Conservation (phyloP, 2,329 filamentous ascomycete species). For the Leptographium galeiforme region DNA sequence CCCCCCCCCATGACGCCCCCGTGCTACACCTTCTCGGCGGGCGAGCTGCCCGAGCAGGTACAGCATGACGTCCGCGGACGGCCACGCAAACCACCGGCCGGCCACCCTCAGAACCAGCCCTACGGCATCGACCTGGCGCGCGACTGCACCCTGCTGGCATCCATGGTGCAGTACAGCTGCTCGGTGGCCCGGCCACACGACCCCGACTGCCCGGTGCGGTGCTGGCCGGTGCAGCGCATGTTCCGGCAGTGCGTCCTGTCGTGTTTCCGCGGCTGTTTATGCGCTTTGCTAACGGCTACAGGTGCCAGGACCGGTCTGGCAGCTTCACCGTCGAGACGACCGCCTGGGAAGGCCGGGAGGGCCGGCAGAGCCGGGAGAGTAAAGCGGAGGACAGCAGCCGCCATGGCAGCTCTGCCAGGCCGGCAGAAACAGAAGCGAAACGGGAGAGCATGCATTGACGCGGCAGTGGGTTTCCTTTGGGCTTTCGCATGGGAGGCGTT, state of each 20-base stretch:
- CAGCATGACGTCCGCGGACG: slow-evolving; percentile 35
- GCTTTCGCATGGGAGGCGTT: too few relatives aligned
- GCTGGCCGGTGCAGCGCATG: slow-evolving; percentile 43
- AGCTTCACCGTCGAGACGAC: slow-evolving; percentile 51
- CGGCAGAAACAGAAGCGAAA: too few relatives aligned
- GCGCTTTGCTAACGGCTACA: slow-evolving; percentile 16
- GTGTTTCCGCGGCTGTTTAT: not conserved
- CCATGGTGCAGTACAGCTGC: slow-evolving; percentile 48
- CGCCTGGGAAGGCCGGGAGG: slow-evolving; percentile 37
- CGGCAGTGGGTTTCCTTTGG: too few relatives aligned
- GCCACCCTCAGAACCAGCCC: not conserved
- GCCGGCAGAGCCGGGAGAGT: not conserved
- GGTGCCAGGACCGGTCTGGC: slow-evolving; percentile 44
- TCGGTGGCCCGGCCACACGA: slow-evolving; percentile 34
- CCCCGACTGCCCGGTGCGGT: slow-evolving; percentile 34
- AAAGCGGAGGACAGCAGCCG: not conserved
- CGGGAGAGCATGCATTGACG: too few relatives aligned
- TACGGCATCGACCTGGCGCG: slow-evolving; percentile 32
- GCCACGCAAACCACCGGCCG: slow-evolving; percentile 30
- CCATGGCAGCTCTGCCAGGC: too few relatives aligned
- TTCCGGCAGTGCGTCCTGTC: slow-evolving; percentile 41
- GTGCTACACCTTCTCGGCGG: slow-evolving; percentile 38
- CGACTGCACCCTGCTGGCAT: slow-evolving; percentile 39
- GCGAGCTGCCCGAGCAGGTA: slow-evolving; percentile 33
- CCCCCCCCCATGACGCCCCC: slow-evolving; percentile 40